Evolutionary conservation across 106 monocot genomes (phyloP), one percentile per base, ranked within the genome.

Genomic region (Dioscorea dumetorum): DNA sequence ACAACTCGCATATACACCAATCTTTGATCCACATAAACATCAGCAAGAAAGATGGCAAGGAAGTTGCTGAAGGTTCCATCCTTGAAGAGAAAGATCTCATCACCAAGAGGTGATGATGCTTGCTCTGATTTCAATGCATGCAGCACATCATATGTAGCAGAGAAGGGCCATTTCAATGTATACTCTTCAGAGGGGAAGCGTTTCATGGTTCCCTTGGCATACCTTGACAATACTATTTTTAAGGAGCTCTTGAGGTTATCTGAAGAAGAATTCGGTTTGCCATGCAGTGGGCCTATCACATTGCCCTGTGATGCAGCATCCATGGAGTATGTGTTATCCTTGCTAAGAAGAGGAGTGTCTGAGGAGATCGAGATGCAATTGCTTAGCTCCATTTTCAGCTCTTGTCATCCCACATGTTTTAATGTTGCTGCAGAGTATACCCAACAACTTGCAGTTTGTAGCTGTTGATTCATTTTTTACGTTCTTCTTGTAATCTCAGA

Each of bases 131-230:
- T 41, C 41, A 41, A 41, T 41, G 3, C 41, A 41, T 41, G 41
- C 41, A 41, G 41, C 10, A 41, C 59, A 23, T 24, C 61, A 61
- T 61, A 4, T 21, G 21, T 24, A 2, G 18, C 61, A 21, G 28
- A 28, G 11, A 61, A 24, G 22, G 61, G 61, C 18, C 61, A 61
- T 23, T 14, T 61, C 61, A 22, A 22, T 23, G 21, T 61, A 12
- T 61, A 61, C 61, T 22, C 61, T 15, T 14, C 4, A 6, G 61
- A 61, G 15, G 28, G 24, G 14, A 61, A 61, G 61, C 22, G 24
- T n/a, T 61, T 61, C 61, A 61, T 61, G 61, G 61, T 61, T 61
- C 61, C 61, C 2, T 23, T 61, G 22, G 18, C 61, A 21, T 61
- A 61, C 12, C 22, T 61, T 14, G 14, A n/a, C 14, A 21, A 24